Base-by-base conservation (phyloP, 2,329 filamentous ascomycete genomes). In the Colletotrichum plurivorum region DNA sequence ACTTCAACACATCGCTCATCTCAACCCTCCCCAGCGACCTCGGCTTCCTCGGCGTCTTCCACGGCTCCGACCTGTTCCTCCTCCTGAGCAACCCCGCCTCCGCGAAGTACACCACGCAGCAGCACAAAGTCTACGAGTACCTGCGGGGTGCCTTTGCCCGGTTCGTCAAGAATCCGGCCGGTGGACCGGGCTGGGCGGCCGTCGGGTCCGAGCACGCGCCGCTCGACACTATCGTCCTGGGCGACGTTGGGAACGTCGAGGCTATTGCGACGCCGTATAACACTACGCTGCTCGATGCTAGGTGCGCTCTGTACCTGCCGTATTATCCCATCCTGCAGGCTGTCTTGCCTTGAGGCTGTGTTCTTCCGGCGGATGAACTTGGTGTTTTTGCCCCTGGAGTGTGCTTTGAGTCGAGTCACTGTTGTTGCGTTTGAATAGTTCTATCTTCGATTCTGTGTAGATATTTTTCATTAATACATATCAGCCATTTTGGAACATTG, bases 41-140 rank as follows among this genome's bases (percentile, higher is more conserved):
- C 51, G 48, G 36, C 1, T 78, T 70, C 62, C 71, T 78, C 0
- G 73, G 70, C 18, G 76, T 75, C 20, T 77, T 75, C 53, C 76
- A 78, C 63, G 71, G 67, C 18, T 72, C 71, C 5, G 77, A 78
- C 7, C 60, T 74, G 8, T 12, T 64, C 1, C 70, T 76, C 10
- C 73, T 78, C 2, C 75, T 77, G 57, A 55, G 46, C 31, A 51
- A 72, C 25, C 71, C 73, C 1, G 71, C 69, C 1, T 73, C 70
- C 15, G 13, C 70, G 8, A 36, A 55, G 1, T 61, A 74, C 12
- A 71, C 71, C 22, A 67, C 76, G 0, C 59, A 73, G 18, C 57
- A 75, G 39, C 76, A 75, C 56, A 66, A 66, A 0, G 71, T 76
- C 27, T 73, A 71, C 16, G 73, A 70, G 16, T 73, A 74, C 48